Conservation (phyloP, 805 yeast genomes). For the Saccharomycopsis olivae region DNA sequence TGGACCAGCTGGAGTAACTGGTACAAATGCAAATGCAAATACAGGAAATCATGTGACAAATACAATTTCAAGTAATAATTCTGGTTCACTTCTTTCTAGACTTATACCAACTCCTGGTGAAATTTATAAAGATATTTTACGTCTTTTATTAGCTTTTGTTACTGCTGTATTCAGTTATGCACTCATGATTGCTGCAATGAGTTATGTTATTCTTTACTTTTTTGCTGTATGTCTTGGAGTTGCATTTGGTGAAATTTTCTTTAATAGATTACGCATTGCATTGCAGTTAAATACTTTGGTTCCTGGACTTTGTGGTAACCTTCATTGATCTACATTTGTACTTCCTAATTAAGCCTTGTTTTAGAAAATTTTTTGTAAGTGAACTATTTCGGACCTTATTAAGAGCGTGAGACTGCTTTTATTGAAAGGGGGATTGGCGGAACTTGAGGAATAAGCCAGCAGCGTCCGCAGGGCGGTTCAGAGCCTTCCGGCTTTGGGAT, state of each 20-base stretch:
- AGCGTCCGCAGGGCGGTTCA: too few relatives aligned
- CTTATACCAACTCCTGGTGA: slow-evolving; percentile 27
- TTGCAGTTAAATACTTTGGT: too few relatives aligned
- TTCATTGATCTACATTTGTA: too few relatives aligned
- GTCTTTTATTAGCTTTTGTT: slow-evolving; percentile 45
- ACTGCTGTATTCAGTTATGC: slow-evolving; percentile 62
- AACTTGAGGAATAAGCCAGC: too few relatives aligned
- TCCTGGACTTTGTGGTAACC: too few relatives aligned
- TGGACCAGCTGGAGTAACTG: neutral
- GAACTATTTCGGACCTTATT: too few relatives aligned
- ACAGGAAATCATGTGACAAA: neutral
- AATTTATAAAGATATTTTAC: slow-evolving; percentile 40
- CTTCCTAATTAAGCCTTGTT: too few relatives aligned
- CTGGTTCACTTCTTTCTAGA: neutral
- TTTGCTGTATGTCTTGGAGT: slow-evolving; percentile 66
- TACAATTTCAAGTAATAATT: slow-evolving; percentile 1
- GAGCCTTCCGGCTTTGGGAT: too few relatives aligned
- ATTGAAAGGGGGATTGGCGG: too few relatives aligned
- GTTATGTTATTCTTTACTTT: slow-evolving; percentile 53
- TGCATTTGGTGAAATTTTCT: slow-evolving; percentile 59
- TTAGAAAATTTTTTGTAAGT: too few relatives aligned
- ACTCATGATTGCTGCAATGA: slow-evolving; percentile 73
- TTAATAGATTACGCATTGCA: slow-evolving; percentile 46
- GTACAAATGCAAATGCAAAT: neutral
- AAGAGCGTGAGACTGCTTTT: too few relatives aligned